These are phyloP conservation scores for Lithohypha guttulata DNA, from an alignment of 2,329 filamentous ascomycete species.

Conservation along the genomic window DNA sequence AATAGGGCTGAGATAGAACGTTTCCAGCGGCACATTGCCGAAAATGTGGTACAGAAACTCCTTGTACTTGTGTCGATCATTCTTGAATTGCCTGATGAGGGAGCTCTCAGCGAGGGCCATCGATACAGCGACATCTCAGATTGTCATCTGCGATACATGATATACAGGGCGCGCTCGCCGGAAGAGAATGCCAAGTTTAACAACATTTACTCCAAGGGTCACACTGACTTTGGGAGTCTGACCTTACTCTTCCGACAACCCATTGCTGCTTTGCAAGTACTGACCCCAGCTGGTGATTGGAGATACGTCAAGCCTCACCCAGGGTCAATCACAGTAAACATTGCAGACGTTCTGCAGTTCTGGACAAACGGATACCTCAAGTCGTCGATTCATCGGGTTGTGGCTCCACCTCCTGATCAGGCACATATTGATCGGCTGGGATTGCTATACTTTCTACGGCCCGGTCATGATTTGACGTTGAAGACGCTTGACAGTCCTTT, in stretches of 20 bases:
- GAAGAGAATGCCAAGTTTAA: slow-evolving; percentile 38
- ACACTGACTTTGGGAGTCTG: slow-evolving; percentile 47
- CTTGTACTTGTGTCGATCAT: slow-evolving; percentile 49
- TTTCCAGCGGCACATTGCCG: slow-evolving; percentile 42
- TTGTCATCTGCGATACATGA: slow-evolving; percentile 52
- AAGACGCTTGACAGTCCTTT: slow-evolving; percentile 22
- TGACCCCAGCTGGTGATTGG: slow-evolving; percentile 35
- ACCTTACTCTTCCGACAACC: slow-evolving; percentile 49
- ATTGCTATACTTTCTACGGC: slow-evolving; percentile 39
- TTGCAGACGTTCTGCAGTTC: slow-evolving; percentile 39
- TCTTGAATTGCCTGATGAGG: slow-evolving; percentile 48
- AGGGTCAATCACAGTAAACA: slow-evolving; percentile 41
- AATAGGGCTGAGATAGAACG: slow-evolving; percentile 45
- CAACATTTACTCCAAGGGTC: slow-evolving; percentile 37
- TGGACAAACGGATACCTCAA: slow-evolving; percentile 42
- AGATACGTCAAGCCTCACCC: slow-evolving; percentile 39
- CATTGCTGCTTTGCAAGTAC: slow-evolving; percentile 46
- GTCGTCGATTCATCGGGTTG: slow-evolving; percentile 41
- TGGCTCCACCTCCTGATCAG: slow-evolving; percentile 40
- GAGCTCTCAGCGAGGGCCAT: slow-evolving; percentile 42
- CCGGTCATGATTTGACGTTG: slow-evolving; percentile 24
- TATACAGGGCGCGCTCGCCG: slow-evolving; percentile 39
- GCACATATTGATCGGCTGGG: slow-evolving; percentile 34
- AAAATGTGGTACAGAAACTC: slow-evolving; percentile 45
- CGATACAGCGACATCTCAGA: slow-evolving; percentile 46